Conservation (phyloP, 2,329 filamentous ascomycete genomes). For the Pseudogymnoascus sp. region DNA sequence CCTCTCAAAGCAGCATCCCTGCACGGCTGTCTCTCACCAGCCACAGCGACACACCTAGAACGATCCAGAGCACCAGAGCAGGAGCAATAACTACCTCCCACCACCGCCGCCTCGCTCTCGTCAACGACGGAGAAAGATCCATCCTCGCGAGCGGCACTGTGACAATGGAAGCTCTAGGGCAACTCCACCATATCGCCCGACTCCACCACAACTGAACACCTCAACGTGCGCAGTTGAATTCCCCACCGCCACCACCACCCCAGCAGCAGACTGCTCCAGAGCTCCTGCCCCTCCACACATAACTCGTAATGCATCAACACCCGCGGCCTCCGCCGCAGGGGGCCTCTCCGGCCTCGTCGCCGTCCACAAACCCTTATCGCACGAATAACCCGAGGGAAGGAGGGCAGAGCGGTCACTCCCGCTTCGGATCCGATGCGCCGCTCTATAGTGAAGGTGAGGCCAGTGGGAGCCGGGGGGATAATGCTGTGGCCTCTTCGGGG, state of each 20-base stretch:
- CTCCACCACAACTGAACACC: slow-evolving; percentile 1
- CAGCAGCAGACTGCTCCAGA: not conserved
- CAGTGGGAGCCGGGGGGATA: slow-evolving; percentile 37
- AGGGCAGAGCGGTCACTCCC: slow-evolving; percentile 35
- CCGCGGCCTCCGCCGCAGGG: slow-evolving; percentile 65
- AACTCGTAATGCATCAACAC: slow-evolving; percentile 74
- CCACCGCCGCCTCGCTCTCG: not conserved
- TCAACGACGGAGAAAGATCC: not conserved
- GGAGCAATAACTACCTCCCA: not conserved
- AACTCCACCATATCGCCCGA: slow-evolving; percentile 1
- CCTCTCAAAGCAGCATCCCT: not conserved
- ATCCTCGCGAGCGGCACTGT: not conserved
- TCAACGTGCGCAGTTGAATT: not conserved
- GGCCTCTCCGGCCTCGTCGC: slow-evolving; percentile 64
- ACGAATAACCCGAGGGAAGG: slow-evolving; percentile 69
- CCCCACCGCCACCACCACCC: not conserved
- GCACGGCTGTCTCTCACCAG: slow-evolving; percentile 1
- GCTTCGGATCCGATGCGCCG: slow-evolving; percentile 40
- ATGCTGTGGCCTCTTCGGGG: slow-evolving; percentile 36
- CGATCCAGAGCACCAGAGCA: not conserved
- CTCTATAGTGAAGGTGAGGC: slow-evolving; percentile 41
- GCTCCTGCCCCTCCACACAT: not conserved
- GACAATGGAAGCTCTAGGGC: slow-evolving; percentile 9
- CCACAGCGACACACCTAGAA: slow-evolving; percentile 4
- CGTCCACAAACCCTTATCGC: slow-evolving; percentile 63